Conservation (phyloP, 345 rosid species). For the Litchi chinensis region DNA sequence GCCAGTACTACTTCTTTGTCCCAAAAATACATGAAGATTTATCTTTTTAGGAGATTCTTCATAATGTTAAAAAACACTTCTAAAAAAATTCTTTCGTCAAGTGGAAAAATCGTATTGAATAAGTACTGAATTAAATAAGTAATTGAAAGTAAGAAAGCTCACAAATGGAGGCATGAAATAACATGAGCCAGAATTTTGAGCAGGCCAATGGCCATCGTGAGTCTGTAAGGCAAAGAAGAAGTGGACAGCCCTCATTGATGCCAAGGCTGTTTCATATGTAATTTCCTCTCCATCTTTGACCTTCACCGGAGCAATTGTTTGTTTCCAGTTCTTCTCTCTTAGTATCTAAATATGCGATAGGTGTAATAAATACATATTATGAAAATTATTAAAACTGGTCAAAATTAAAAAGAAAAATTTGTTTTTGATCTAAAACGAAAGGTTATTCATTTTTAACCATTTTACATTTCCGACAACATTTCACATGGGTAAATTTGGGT, state of each 20-base stretch:
- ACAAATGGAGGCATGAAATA: constrained; percentile 36
- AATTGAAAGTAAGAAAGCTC: background rate
- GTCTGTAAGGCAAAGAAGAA: constrained; percentile 39
- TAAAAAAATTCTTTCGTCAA: background rate
- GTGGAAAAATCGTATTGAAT: too few species aligned
- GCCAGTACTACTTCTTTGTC: too few species aligned
- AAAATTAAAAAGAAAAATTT: too few species aligned
- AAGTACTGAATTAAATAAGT: background rate
- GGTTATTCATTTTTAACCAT: too few species aligned
- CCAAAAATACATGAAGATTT: too few species aligned
- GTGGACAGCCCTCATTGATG: constrained; percentile 29
- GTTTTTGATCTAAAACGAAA: too few species aligned
- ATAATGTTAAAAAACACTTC: too few species aligned
- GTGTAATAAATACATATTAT: too few species aligned
- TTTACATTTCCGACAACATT: too few species aligned
- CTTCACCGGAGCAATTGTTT: constrained; percentile 23
- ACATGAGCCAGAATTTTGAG: constrained; percentile 37
- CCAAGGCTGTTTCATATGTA: constrained; percentile 30
- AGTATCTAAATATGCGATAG: constrained; percentile 14
- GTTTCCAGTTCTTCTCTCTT: constrained; percentile 30
- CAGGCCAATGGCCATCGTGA: constrained; percentile 43
- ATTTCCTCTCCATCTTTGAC: constrained; percentile 33
- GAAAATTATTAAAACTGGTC: too few species aligned
- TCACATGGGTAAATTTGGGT: too few species aligned
- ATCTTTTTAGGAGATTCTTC: too few species aligned